A percentile compares a stretch with the other conserved stretches of the same genome.
These are phyloP conservation scores for Chytriomyces sp. DNA, from an alignment of 192 early-diverging fungal species.

Conservation along the genomic window DNA sequence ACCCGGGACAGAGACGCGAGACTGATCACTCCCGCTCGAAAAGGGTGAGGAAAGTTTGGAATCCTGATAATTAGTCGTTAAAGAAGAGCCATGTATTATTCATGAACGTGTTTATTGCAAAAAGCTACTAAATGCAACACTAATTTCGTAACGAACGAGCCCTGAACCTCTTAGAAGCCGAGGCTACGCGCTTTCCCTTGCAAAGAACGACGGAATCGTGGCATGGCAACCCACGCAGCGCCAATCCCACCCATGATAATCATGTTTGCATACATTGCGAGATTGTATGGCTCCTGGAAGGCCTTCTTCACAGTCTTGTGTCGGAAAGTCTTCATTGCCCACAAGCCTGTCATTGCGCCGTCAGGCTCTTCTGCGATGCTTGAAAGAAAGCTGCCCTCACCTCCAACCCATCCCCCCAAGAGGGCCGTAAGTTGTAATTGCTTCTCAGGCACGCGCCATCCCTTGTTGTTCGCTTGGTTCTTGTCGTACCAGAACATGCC, in stretches of 20 bases:
- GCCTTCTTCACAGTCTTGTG: slow-evolving; percentile 60
- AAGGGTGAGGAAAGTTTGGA: too few species aligned
- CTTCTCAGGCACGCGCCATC: slow-evolving; percentile 57
- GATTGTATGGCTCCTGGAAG: slow-evolving; percentile 49
- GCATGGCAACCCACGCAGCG: slow-evolving; percentile 9
- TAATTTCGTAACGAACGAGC: too few species aligned
- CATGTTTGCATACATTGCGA: slow-evolving; percentile 12
- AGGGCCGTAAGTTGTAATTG: slow-evolving; percentile 53
- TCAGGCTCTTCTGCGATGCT: not conserved
- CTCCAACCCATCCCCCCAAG: slow-evolving; percentile 56
- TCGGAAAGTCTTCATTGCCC: slow-evolving; percentile 54
- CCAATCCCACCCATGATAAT: slow-evolving; percentile 15
- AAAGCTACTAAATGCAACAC: too few species aligned
- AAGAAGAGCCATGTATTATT: too few species aligned
- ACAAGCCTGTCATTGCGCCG: slow-evolving; percentile 23
- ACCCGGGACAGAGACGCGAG: too few species aligned
- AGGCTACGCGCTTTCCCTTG: not conserved
- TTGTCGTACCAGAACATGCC: slow-evolving; percentile 61
- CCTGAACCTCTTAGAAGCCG: not conserved
- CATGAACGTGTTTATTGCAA: too few species aligned
- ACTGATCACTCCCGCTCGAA: too few species aligned
- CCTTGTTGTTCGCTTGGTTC: slow-evolving; percentile 45
- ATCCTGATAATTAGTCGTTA: too few species aligned
- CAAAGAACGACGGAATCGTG: slow-evolving; percentile 1
- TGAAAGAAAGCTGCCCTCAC: slow-evolving; percentile 4